Conservation (phyloP, 192 early-diverging fungal species). For the Pilobolus umbonatus region DNA sequence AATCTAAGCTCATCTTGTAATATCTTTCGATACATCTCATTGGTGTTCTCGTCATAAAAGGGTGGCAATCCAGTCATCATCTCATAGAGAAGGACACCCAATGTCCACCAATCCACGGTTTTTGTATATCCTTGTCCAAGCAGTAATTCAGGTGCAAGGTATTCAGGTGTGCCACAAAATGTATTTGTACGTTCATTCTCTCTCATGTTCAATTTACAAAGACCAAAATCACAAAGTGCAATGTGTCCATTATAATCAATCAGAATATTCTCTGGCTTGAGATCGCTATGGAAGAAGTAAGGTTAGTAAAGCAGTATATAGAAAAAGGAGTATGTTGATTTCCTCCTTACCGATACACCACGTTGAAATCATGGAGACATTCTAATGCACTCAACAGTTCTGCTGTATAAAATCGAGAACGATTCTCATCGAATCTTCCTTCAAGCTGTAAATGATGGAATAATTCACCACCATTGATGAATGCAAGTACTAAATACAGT, state of each 20-base stretch:
- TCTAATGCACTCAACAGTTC: constrained; percentile 90
- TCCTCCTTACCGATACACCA: constrained; percentile 66
- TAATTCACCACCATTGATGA: constrained; percentile 95
- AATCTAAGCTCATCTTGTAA: constrained; percentile 86
- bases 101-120: constrained; percentile 97
- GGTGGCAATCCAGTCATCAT: constrained; percentile 88
- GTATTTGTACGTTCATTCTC: constrained; percentile 91
- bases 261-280: constrained; percentile 95
- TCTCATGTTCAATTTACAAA: constrained; percentile 92
- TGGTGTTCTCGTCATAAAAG: constrained; percentile 92
- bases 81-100: constrained; percentile 88
- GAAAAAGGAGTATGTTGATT: not conserved
- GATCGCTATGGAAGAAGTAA: constrained; percentile 51
- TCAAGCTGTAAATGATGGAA: constrained; percentile 93
- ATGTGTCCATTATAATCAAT: constrained; percentile 94
- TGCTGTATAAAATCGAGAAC: constrained; percentile 90
- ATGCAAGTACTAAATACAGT: constrained; percentile 92
- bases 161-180: constrained; percentile 99
- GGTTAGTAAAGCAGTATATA: not conserved
- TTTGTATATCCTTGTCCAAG: constrained; percentile 83
- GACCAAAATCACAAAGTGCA: constrained; percentile 89
- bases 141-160: constrained; percentile 90
- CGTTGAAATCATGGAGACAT: constrained; percentile 86
- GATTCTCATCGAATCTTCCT: constrained; percentile 80
- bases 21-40: constrained; percentile 95